Base-by-base conservation (phyloP, 2,329 filamentous ascomycete species). In the Diaporthe australafricana region DNA sequence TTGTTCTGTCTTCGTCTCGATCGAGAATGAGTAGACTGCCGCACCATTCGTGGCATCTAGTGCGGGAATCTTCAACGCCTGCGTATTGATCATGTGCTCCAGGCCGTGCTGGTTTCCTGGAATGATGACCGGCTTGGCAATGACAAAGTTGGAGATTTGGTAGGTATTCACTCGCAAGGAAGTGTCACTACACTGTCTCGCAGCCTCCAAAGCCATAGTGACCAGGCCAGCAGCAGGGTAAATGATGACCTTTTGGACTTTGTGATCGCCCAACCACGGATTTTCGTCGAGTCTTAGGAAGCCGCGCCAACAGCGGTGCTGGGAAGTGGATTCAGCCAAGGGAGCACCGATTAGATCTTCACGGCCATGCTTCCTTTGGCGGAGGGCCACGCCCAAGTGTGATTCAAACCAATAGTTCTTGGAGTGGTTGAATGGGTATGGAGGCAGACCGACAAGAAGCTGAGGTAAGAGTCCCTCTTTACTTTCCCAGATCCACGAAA, bases 321-420 rank as follows among this genome's bases (percentile, higher is more conserved):
- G 83, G 0, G 82, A 79, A n/a, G 81, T 82, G 3, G 83, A 83
- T 72, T 87, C 85, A 0, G 81, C 79, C 2, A 82, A 82, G 0
- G 81, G 84, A 1, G 83, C 80, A 0, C 88, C 88, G 32, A 89
- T 84, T 1, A 90, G 80, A 71, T 90, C 87, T 53, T 86, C 84
- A 14, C 87, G 81, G 2, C 83, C 82, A 67, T 83, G 83, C 32
- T 82, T 78, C 17, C 86, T 81, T 70, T 85, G 83, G 3, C 87
- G 83, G 57, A 83, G 83, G 14, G 83, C 80, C 17, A 78, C 76
- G 25, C 84, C 85, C 2, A 86, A 75, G 50, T 86, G 83, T 1
- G 85, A 85, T 72, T 90, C 87, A 72, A 87, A 83, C 87, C 88
- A 89, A 76, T 88, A 88, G 1, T 77, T 79, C 32, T 83, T 86